Evolutionary conservation across 2,329 filamentous ascomycete species (phyloP).

Genomic region (Fusarium annulatum): DNA sequence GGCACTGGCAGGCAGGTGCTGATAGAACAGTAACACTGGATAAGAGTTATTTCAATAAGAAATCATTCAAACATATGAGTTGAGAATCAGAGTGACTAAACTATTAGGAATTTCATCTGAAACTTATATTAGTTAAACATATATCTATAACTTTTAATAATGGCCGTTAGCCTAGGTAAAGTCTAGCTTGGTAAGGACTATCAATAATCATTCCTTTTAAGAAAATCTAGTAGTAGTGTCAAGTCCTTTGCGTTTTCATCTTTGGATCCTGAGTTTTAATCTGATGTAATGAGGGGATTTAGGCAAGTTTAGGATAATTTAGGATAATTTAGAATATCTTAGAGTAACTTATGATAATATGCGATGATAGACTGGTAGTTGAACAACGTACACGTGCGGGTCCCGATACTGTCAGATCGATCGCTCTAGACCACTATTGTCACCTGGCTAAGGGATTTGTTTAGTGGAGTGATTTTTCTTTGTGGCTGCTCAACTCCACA

Average conservation of each 20-base stretch:
- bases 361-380: not conserved
- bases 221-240: not conserved
- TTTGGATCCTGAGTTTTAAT: too few relatives aligned
- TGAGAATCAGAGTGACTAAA: too few relatives aligned
- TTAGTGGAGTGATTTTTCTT: conserved; percentile 1
- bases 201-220: not conserved
- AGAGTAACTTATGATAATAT: not conserved
- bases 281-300: not conserved
- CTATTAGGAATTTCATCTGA: too few relatives aligned
- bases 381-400: not conserved
- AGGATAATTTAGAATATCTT: too few relatives aligned
- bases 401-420: not conserved
- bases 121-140: too few relatives aligned
- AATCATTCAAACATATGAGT: too few relatives aligned
- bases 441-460: conserved; percentile 12
- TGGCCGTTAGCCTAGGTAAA: too few relatives aligned
- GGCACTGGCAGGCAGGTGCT: not conserved
- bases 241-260: not conserved
- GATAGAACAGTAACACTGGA: not conserved
- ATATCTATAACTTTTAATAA: too few relatives aligned
- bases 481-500: not conserved
- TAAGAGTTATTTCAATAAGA: not conserved
- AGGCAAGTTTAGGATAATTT: too few relatives aligned
- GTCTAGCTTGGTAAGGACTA: too few relatives aligned
- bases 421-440: conserved; percentile 4